Base-by-base conservation (phyloP, 306 rosid species). In the Acacia crassicarpa region DNA sequence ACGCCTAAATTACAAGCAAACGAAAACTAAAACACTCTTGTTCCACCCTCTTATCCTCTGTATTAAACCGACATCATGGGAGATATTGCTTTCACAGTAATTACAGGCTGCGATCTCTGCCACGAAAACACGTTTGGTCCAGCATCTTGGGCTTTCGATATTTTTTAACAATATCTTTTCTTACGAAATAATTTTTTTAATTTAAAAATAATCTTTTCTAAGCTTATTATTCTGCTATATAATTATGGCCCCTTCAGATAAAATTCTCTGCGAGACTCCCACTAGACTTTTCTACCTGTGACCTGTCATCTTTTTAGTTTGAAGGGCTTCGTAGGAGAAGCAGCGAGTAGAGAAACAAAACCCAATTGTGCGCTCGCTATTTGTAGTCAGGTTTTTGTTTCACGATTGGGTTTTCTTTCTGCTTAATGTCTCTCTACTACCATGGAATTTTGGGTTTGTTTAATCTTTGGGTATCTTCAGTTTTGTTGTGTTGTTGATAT, bases 341-440 rank as follows among this genome's bases (percentile, higher is more conserved):
- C 83, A 82, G 83, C 82, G 72, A 83, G 58, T 72, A 46, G 17
- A 9, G 41, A 11, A 53, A 30, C 20, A 9, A 22, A 20, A 51
- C 89, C 75, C 73, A 68, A 61, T 73, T 81, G 66, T 66, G 59
- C 80, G 77, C 43, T 67, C 56, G 72, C 38, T 67, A 91, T 93
- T 80, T 93, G 97, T 78, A 97, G 89, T 80, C 89, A 91, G 98
- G 97, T 92, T 53, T 44, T 51, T 71, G 35, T 48, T 68, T 51
- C 32, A 23, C 43, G 4, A 32, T 82, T 74, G 67, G 15, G 41
- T 33, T 45, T 54, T 27, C 13, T 59, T 43, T 13, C 7, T 63
- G 43, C 49, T 46, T 63, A 23, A 17, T 76, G 40, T 20, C 38
- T 20, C 23, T 43, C 9, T 14, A 3, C 45, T 33, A 1, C 14